Conservation (phyloP, 1,284 basidiomycete species). For the Ceratobasidium sp. region DNA sequence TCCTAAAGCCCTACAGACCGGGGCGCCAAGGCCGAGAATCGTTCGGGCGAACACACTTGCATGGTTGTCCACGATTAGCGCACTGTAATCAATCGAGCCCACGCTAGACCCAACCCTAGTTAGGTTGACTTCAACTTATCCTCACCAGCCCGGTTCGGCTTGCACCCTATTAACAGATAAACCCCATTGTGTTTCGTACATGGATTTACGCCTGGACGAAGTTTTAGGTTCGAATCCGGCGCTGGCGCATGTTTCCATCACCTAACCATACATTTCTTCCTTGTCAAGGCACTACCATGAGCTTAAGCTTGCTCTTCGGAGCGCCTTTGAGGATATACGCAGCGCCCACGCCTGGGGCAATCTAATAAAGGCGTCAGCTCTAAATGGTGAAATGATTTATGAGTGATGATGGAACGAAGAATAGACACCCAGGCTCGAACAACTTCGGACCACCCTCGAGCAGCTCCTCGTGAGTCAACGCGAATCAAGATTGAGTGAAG, state of each 20-base stretch:
- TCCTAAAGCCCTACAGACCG: neutral
- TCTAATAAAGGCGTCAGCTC: constrained; percentile 54
- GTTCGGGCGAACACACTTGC: neutral
- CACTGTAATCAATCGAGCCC: neutral
- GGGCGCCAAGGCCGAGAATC: neutral
- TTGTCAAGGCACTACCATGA: neutral
- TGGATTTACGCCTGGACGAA: neutral
- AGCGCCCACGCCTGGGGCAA: constrained; percentile 68
- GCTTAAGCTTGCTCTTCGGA: constrained; percentile 68
- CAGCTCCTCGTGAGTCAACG: neutral
- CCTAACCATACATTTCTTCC: neutral
- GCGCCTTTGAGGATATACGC: constrained; percentile 69
- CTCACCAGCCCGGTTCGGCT: neutral
- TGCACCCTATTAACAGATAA: neutral
- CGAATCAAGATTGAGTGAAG: constrained; percentile 25
- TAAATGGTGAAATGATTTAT: no score
- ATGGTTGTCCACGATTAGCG: neutral
- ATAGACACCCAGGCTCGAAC: neutral
- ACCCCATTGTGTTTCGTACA: constrained; percentile 8
- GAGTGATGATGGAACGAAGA: neutral
- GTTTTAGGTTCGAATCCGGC: neutral
- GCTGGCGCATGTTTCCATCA: neutral
- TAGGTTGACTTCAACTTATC: neutral
- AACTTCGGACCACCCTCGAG: neutral
- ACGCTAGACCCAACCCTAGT: neutral